phyloP scores from a whole-genome alignment of 2,329 filamentous ascomycete genomes.

The Rutstroemia sp. region DNA sequence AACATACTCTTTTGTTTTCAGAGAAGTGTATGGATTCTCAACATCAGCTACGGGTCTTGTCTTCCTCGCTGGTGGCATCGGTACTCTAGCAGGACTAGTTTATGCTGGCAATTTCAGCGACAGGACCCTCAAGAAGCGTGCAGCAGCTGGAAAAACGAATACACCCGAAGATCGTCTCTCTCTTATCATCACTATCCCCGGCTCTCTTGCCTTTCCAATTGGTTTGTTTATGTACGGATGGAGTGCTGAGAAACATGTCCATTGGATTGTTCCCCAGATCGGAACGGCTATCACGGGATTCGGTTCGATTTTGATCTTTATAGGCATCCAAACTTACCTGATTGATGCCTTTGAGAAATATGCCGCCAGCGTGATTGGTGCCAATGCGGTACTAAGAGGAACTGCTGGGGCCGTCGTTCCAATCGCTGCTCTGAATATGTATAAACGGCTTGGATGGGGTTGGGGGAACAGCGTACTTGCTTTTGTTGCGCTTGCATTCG shows the following conservation, averaged over 20 bases:
- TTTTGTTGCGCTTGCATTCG: slow-evolving; percentile 25
- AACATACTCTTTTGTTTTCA: slow-evolving; percentile 32
- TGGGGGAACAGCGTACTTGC: slow-evolving; percentile 30
- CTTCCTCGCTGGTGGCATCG: slow-evolving; percentile 31
- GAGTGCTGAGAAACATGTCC: slow-evolving; percentile 32
- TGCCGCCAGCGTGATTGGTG: slow-evolving; percentile 29
- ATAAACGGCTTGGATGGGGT: slow-evolving; percentile 24
- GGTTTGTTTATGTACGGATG: slow-evolving; percentile 41
- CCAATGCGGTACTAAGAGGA: slow-evolving; percentile 29
- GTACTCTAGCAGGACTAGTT: slow-evolving; percentile 21
- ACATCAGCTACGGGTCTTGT: slow-evolving; percentile 28
- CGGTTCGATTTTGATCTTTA: background rate
- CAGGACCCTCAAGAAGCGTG: slow-evolving; percentile 38
- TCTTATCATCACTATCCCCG: slow-evolving; percentile 29
- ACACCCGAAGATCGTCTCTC: slow-evolving; percentile 36
- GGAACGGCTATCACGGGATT: background rate
- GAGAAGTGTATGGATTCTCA: slow-evolving; percentile 29
- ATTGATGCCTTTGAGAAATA: slow-evolving; percentile 29
- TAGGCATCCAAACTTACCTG: slow-evolving; percentile 27
- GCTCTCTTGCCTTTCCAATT: slow-evolving; percentile 32
- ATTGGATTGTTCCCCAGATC: slow-evolving; percentile 34
- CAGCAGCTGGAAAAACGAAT: slow-evolving; percentile 30
- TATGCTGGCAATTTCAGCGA: slow-evolving; percentile 21
- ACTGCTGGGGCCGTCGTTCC: slow-evolving; percentile 27
- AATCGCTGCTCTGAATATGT: slow-evolving; percentile 23